phyloP scores from a whole-genome alignment of 305 asterid species.

The Solanum hybrid region DNA sequence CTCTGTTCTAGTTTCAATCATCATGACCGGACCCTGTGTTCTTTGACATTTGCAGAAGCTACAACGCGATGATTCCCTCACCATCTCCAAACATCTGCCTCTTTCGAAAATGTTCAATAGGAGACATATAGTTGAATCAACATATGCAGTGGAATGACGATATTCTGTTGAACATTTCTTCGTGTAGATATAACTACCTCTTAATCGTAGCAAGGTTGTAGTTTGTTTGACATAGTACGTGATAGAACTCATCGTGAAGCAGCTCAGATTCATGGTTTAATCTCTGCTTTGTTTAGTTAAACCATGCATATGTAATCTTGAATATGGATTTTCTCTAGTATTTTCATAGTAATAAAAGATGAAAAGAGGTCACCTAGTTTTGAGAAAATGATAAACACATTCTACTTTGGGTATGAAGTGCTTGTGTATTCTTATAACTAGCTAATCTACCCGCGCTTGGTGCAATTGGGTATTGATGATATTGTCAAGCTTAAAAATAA shows the following conservation, averaged over 20 bases:
- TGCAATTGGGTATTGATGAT: too few relatives aligned
- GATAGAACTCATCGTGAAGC: background rate
- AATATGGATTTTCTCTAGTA: background rate
- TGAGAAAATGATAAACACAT: background rate
- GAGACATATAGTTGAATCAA: background rate
- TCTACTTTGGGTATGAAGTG: background rate
- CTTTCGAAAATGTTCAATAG: background rate
- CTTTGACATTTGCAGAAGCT: constrained; percentile 6
- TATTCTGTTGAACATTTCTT: background rate
- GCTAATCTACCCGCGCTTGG: too few relatives aligned
- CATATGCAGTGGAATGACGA: background rate
- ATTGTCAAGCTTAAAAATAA: too few relatives aligned
- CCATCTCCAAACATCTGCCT: background rate
- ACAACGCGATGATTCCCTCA: background rate
- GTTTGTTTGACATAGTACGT: background rate
- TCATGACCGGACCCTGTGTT: background rate
- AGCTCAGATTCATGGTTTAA: background rate
- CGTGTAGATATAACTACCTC: background rate
- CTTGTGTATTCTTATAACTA: too few relatives aligned
- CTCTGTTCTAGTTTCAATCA: background rate
- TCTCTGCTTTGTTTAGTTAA: background rate
- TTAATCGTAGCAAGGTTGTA: background rate
- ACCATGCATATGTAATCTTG: background rate
- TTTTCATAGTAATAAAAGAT: background rate
- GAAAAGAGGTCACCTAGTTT: background rate